Evolutionary conservation across 169 alveolate species (phyloP).

Genomic region (Theileria annulata): DNA sequence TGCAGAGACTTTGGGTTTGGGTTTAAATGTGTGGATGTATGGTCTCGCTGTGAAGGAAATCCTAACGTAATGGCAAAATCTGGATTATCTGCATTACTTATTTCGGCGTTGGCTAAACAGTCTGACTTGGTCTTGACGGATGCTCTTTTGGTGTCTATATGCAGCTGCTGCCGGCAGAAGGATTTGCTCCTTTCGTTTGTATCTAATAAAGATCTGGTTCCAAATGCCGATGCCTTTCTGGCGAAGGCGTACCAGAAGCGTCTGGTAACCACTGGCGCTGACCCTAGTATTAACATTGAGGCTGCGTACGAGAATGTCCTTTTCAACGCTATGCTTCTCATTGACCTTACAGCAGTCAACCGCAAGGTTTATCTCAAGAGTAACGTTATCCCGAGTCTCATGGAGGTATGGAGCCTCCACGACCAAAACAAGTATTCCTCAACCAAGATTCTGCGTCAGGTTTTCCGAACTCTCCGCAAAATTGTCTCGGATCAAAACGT

Average conservation of each 20-base stretch:
- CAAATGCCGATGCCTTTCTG: slow-evolving; percentile 19
- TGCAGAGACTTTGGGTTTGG: slow-evolving; percentile 75
- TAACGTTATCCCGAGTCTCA: slow-evolving; percentile 69
- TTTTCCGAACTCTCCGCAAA: slow-evolving; percentile 81
- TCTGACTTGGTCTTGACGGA: slow-evolving; percentile 43
- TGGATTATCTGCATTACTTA: slow-evolving; percentile 24
- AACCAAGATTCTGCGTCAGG: slow-evolving; percentile 75
- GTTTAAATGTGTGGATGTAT: slow-evolving; percentile 68
- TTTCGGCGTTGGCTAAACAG: slow-evolving; percentile 48
- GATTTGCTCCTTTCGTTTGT: slow-evolving; percentile 33
- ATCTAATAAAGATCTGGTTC: slow-evolving; percentile 22
- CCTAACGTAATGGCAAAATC: slow-evolving; percentile 31
- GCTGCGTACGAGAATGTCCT: slow-evolving; percentile 61
- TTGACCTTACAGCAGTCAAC: slow-evolving; percentile 81
- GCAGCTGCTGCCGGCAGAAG: slow-evolving; percentile 26
- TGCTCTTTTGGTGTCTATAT: slow-evolving; percentile 24
- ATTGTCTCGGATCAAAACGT: slow-evolving; percentile 82
- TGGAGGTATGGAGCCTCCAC: slow-evolving; percentile 81
- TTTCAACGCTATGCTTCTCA: slow-evolving; percentile 70
- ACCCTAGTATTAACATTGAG: slow-evolving; percentile 17
- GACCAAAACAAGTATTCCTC: slow-evolving; percentile 73
- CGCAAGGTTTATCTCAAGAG: slow-evolving; percentile 78
- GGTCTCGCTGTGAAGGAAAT: slow-evolving; percentile 43
- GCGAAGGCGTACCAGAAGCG: slow-evolving; percentile 33
- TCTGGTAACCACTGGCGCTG: slow-evolving; percentile 36